Base-by-base conservation (phyloP, 805 yeast genomes). In the Kluyveromyces wickerhamii region DNA sequence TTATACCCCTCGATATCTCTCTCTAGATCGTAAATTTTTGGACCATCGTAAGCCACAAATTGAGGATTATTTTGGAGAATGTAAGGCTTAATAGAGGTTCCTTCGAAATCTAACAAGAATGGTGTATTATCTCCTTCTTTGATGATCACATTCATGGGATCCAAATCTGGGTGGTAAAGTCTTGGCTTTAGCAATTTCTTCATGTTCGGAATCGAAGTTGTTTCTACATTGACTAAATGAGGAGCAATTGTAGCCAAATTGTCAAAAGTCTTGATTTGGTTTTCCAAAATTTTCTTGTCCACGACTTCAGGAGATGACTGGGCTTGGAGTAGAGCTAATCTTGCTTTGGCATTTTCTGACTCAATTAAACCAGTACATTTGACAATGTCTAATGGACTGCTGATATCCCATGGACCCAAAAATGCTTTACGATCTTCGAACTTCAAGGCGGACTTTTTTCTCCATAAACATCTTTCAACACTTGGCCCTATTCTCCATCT, bases 401-500 rank as follows among this genome's bases (percentile, higher is more conserved):
- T 62, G 7, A 26, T 34, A 10, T 63, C 58, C 87, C 94, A 86
- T 24, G 97, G 97, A 1, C 97, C 97, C 35, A 74, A 63, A 34
- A 59, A 65, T 37, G 68, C 62, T 35, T 65, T 67, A 34, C 74
- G 60, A 35, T 66, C 67, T 27, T 64, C 67, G 23, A 67, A 66
- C n/a, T 69, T 63, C 46, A 83, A 57, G 28, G 67, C 61, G 25
- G 60, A 60, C 53, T 78, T 79, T 44, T 77, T 72, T 56, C 80
- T 82, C 72, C 87, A 79, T 55, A 77, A 83, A 10, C 75, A 71
- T 45, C 81, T 71, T 58, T 89, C 96, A 20, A 75, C 77, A 16
- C 84, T 72, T n/a, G 95, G 92, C 5, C 98, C 97, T 45, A 89
- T 76, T 53, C 79, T 71, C 94, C 94, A 88, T 63, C 95, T 74